Base-by-base conservation (phyloP, 495 filamentous ascomycete genomes). In the Mytilinidion resinicola region DNA sequence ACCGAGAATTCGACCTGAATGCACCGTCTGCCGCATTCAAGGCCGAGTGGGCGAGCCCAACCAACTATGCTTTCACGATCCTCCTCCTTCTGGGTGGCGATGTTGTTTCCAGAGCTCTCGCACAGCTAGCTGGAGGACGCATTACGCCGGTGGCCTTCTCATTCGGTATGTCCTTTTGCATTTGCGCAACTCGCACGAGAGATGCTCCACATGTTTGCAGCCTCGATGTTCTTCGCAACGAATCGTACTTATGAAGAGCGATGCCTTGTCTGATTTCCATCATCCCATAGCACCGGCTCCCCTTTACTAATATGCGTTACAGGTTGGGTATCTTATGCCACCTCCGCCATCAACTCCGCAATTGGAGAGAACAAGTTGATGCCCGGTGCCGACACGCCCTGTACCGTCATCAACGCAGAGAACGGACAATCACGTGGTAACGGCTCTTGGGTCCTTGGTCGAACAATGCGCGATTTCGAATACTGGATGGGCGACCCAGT, bases 401-500 rank as follows among this genome's bases (percentile, higher is more conserved):
- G 53, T 41, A 68, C 59, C 1, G 67, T 82, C 15, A 74, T 80
- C 67, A 81, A 78, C 63, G 61, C 63, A 3, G 55, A 64, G 9
- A 73, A 49, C 20, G 76, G 77, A 10, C 78, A 77, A 53, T 61
- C 57, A 7, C 69, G 77, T 5, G 63, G 67, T 1, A 81, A 81
- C 57, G 34, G 61, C 9, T 70, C 63, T 11, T 83, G 80, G 81
- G 59, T 82, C 5, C 51, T 82, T 2, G 78, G 75, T 0, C 71
- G 81, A 0, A 55, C 82, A 11, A 47, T 82, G 53, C 70, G 78
- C 0, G 78, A 82, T 51, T 73, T 70, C 48, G 77, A 80, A 15
- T 57, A 48, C 21, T 76, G 71, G 70, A 72, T 73, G 66, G 55
- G 55, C 38, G 35, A 20, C 4, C 17, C 15, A n/a, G 54, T 49